Evolutionary conservation across 1,284 basidiomycete species (phyloP), one percentile per base, ranked within the genome.

Genomic region (Microbotryum scabiosae): DNA sequence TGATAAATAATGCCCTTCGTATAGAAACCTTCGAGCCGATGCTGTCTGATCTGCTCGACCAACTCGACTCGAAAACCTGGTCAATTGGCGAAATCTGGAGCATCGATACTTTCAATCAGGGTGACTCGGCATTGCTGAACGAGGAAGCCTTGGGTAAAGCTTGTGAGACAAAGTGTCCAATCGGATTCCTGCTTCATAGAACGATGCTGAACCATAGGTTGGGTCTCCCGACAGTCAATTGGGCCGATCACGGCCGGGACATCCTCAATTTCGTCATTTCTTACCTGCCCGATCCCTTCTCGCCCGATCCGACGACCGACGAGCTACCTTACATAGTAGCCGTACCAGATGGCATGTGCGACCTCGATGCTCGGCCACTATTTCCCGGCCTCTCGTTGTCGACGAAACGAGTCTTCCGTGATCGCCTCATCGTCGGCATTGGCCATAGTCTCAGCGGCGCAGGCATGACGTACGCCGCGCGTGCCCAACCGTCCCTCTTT

Each of bases 401-500:
- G 10, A 9, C 60, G 80, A 82, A 69, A 59, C 63, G 66, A 3
- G 45, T 50, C 12, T 70, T 62, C 57, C 62, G 65, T 16, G 59
- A 70, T 59, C 66, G 69, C 5, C 63, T 67, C 16, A 70, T 88
- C 4, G 75, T 91, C 23, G 82, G 79, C 1, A 74, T 90, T 3
- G 90, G 89, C 0, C 90, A 96, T 73, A 92, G 88, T 0, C 84
- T 87, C 61, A 87, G 89, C 28, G 88, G 86, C 2, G 85, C 82
- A 26, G 68, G 65, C 1, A 65, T 67, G 14, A 61, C 63, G 20
- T 70, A 56, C 46, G 64, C 69, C 16, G 54, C 70, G 1, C 57
- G 84, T n/a, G 78, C 80, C 14, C 75, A 79, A 57, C 88, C 90
- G 0, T 76, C 77, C 1, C 76, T 93, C 12, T 90, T 92, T 75